Evolutionary conservation across 116 monocot species (phyloP), one percentile per base, ranked within the genome.

Genomic region (Cymodocea nodosa): DNA sequence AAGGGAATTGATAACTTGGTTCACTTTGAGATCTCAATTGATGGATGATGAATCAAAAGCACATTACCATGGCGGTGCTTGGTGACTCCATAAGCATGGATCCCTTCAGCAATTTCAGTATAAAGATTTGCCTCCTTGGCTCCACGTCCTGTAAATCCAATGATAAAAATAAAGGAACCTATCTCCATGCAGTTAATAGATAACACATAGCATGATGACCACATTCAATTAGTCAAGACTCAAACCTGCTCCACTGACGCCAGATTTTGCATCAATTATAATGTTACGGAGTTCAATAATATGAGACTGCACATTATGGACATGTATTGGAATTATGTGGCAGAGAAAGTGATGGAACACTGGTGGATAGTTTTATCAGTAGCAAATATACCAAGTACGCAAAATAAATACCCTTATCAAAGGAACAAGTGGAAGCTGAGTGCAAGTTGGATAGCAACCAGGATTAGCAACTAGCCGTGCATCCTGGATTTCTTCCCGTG

Each of bases 111-210:
- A 51, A 97, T 78, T 84, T 97, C 91, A 54, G 91, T 84, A 67
- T 88, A 97, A 15, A 97, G 82, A 74, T 88, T 88, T 62, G 88
- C 82, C 75, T 97, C 97, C 82, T 97, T 97, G 15, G 91, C 88
- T 76, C 86, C 84, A 63, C 97, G 85, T 49, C 97, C 97, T 97
- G 72, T 51, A 68, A 60, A 56, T 53, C 60, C 36, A 60, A 19
- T 16, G 24, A 60, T 9, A 61, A 51, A 67, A 60, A 18, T 23
- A 15, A 73, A 23, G 40, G 58, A 58, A 24, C 17, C 16, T 30
- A 35, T 60, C 37, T 13, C 19, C 48, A 64, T 49, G 23, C 64
- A 64, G 37, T n/a, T 23, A 23, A 35, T 13, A 15, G 17, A 60
- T 17, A 15, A 15, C 20, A 64, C 15, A 40, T 4, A 40, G 40